Percentiles rank a stretch among this genome's conserved stretches.
These are phyloP conservation scores for Pogostemon cablin DNA, from an alignment of 257 asterid genomes.

Conservation along the genomic window DNA sequence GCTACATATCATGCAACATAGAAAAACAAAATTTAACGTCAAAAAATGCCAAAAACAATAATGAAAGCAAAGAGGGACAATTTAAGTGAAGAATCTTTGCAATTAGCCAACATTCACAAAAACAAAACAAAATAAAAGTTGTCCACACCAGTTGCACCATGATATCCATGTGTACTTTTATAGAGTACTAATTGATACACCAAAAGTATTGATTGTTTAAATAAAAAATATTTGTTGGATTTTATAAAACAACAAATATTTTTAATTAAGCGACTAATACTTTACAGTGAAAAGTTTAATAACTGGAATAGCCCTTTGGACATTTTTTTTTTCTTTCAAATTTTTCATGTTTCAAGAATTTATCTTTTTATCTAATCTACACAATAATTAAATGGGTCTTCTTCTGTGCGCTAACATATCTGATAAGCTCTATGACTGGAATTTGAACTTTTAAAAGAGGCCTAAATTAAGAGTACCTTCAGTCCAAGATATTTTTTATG, in stretches of 20 bases:
- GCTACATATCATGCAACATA: constrained; percentile 62
- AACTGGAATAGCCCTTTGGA: too few species aligned
- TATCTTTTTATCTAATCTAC: too few species aligned
- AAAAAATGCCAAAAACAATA: background rate
- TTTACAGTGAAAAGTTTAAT: too few species aligned
- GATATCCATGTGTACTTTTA: background rate
- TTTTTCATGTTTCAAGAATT: too few species aligned
- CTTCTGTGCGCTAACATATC: too few species aligned
- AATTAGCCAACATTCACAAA: constrained; percentile 18
- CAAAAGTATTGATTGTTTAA: too few species aligned
- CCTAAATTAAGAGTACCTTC: background rate
- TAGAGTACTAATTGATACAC: too few species aligned
- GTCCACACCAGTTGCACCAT: background rate
- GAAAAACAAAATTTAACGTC: constrained; percentile 24
- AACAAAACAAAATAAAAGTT: background rate
- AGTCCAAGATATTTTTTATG: background rate
- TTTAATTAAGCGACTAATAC: too few species aligned
- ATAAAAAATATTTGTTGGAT: too few species aligned
- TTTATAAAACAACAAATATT: too few species aligned
- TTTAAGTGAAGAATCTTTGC: constrained; percentile 8
- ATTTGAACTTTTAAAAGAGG: constrained; percentile 6
- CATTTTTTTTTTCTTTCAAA: too few species aligned
- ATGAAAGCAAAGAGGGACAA: constrained; percentile 8
- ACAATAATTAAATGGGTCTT: too few species aligned
- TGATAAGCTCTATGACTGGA: background rate